Base-by-base conservation (phyloP, 805 yeast species). In the Saccharomycopsis capsularis region DNA sequence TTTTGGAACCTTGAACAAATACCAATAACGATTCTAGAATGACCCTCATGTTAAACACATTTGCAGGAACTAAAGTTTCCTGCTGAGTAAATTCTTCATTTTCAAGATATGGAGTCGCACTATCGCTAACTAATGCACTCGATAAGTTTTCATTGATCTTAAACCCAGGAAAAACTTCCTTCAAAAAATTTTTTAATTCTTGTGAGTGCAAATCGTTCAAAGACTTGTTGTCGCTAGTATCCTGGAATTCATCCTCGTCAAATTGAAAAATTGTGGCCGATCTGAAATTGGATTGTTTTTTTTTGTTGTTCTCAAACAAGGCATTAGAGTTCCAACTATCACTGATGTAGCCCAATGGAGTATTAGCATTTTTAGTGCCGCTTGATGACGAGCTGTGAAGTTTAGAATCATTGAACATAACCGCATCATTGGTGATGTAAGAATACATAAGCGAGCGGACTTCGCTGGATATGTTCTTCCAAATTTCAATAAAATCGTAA, bases 31-130 rank as follows among this genome's bases (percentile, higher is more conserved):
- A 81, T 50, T 85, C 95, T 43, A 87, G 64, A 15, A 89, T 74
- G 3, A 85, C 74, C 55, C 90, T 74, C 82, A 90, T 86, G 58
- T 89, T 87, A 64, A 84, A 80, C 15, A 88, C 74, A 58, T 79
- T 80, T 2, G 87, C 79, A 0, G 81, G 78, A 2, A 85, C 84
- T 35, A 87, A 64, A 3, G 81, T 73, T 52, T 82, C 81, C 46
- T 82, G 81, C 56, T 76, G 74, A 21, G 78, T 70, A 51, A 72
- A 73, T 2, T 76, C 68, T 54, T 81, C 87, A 53, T 72, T 78
- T 39, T 81, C 79, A 40, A 85, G 76, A 56, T 76, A 85, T 4
- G 74, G 69, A 1, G 71, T 64, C 35, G 68, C 64, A 54, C 70
- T 55, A 35, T 63, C 66, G 37, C 56, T 60, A 2, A 70, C 55